Conservation (phyloP, 495 filamentous ascomycete genomes). For the Friedmanniomyces endolithicus region DNA sequence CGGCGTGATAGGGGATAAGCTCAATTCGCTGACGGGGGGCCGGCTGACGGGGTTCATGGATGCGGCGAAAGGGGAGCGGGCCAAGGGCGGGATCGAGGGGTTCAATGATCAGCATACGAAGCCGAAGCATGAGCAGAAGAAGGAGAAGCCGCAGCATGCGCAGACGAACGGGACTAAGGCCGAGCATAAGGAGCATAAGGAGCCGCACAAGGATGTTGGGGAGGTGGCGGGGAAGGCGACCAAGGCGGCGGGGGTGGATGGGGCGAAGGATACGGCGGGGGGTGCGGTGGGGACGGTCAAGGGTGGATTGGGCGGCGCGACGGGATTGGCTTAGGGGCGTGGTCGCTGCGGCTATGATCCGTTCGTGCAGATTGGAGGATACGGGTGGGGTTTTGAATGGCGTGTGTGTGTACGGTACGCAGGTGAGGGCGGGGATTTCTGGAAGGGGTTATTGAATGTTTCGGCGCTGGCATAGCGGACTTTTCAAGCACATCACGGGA, state of each 20-base stretch:
- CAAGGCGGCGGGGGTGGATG: slow-evolving; percentile 9
- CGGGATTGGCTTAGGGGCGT: neutral
- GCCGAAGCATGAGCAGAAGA: slow-evolving; percentile 2
- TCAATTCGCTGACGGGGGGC: slow-evolving; percentile 29
- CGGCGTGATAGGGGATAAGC: slow-evolving; percentile 27
- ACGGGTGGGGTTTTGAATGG: too few species aligned
- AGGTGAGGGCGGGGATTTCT: too few species aligned
- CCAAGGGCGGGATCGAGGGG: slow-evolving; percentile 10
- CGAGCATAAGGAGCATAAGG: slow-evolving; percentile 9
- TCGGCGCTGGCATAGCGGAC: too few species aligned
- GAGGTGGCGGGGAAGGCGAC: neutral
- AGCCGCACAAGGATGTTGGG: slow-evolving; percentile 1
- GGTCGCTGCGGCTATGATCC: too few species aligned
- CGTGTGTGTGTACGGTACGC: too few species aligned
- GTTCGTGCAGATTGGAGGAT: too few species aligned
- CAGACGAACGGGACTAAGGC: neutral
- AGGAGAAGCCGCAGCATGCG: slow-evolving; percentile 3
- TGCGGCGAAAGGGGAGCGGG: slow-evolving; percentile 2
- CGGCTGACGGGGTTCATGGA: slow-evolving; percentile 28
- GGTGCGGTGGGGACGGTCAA: neutral
- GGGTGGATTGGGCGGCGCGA: neutral
- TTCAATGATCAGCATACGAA: slow-evolving; percentile 7
- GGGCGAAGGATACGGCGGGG: neutral
- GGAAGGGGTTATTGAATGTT: too few species aligned
- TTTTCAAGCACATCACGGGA: too few species aligned